A percentile compares a stretch with the other conserved stretches of the same genome.
Conservation (phyloP, 1,284 basidiomycete species). For the Rhodotorula mucilaginosa region DNA sequence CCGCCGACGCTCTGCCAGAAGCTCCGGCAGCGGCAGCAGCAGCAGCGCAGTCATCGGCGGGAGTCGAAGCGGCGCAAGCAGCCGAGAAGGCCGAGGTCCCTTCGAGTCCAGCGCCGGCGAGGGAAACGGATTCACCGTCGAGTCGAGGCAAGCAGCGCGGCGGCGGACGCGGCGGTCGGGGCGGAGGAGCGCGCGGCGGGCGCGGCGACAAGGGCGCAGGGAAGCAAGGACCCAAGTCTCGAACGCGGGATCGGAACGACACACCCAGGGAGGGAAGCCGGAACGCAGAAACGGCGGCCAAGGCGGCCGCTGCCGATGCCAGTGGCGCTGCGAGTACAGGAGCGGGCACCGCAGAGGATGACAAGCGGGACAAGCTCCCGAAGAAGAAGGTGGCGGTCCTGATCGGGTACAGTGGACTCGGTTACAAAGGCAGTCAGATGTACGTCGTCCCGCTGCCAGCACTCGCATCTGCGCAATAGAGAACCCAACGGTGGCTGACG, state of each 20-base stretch:
- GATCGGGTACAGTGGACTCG: conserved; percentile 58
- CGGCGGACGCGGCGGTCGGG: conserved; percentile 4
- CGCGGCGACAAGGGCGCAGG: conserved; percentile 7
- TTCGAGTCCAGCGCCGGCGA: conserved; percentile 13
- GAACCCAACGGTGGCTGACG: background rate
- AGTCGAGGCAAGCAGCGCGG: conserved; percentile 12
- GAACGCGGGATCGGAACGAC: conserved; percentile 22
- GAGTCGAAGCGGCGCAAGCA: background rate
- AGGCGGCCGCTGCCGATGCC: conserved; percentile 16
- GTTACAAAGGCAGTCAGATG: conserved; percentile 95
- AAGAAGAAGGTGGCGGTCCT: conserved; percentile 59
- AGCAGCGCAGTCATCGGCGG: background rate
- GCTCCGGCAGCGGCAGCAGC: background rate
- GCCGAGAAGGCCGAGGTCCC: conserved; percentile 1
- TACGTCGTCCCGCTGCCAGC: conserved; percentile 52
- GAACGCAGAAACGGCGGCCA: conserved; percentile 4
- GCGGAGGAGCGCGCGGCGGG: conserved; percentile 4
- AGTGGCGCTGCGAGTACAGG: conserved; percentile 5
- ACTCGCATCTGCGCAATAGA: background rate
- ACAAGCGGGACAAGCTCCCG: conserved; percentile 50
- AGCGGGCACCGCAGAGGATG: conserved; percentile 1
- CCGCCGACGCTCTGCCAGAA: background rate
- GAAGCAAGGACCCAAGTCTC: conserved; percentile 16
- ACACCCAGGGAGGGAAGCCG: background rate
- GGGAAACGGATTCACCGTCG: conserved; percentile 33